Conservation (phyloP, 352 stramenopile species). For the Phytophthora hybrid region DNA sequence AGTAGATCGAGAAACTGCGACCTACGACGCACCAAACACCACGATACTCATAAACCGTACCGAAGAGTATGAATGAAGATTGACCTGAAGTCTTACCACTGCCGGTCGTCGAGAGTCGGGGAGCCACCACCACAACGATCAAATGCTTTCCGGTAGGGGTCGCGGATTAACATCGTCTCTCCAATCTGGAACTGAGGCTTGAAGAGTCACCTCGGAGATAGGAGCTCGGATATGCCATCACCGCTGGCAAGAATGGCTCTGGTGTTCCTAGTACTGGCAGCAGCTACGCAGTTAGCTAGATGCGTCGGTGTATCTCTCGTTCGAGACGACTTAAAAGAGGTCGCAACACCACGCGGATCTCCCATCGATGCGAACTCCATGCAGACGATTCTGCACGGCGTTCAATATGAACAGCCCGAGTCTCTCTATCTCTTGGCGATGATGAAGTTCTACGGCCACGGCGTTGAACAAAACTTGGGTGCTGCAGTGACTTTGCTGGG, state of each 20-base stretch:
- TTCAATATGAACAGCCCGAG: conserved; percentile 47
- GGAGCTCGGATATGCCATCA: background rate
- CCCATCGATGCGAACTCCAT: conserved; percentile 41
- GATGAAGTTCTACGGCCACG: conserved; percentile 63
- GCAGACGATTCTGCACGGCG: conserved; percentile 46
- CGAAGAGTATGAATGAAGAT: background rate
- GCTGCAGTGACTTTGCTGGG: conserved; percentile 43
- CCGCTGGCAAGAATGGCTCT: background rate
- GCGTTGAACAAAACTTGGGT: conserved; percentile 39
- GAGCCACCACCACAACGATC: conserved; percentile 13
- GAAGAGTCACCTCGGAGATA: conserved; percentile 11
- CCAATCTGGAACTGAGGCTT: background rate
- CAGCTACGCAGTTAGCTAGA: background rate
- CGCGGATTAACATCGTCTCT: background rate
- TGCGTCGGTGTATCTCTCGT: conserved; percentile 18
- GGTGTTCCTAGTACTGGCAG: conserved; percentile 16
- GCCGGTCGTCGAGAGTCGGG: background rate
- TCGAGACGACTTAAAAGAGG: conserved; percentile 35
- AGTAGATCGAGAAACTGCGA: conserved; percentile 16
- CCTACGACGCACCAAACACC: background rate
- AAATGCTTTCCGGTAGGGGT: conserved; percentile 19
- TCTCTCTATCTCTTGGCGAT: conserved; percentile 62
- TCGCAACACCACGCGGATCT: conserved; percentile 23
- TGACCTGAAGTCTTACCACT: conserved; percentile 1
- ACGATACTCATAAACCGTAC: background rate